Conservation (phyloP, 2,329 filamentous ascomycete species). For the Penicillium frequentans region DNA sequence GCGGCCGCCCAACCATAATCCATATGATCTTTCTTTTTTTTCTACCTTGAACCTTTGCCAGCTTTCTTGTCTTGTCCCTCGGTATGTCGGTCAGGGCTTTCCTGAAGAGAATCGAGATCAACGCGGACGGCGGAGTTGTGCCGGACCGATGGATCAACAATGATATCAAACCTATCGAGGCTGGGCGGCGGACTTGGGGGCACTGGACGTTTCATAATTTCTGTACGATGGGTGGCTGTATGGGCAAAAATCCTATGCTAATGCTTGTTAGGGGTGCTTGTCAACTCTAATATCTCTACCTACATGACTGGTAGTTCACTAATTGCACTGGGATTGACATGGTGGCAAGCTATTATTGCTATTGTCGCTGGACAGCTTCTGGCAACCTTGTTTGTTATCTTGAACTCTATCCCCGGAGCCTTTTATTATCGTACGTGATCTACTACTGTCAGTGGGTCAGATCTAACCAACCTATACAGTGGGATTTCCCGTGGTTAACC, state of each 20-base stretch:
- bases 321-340: constrained; percentile 33
- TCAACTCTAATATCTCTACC: constrained; percentile 43
- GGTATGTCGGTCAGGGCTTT: not conserved
- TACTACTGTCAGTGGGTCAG: not conserved
- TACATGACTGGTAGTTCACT: constrained; percentile 37
- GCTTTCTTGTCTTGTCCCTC: not conserved
- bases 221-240: constrained; percentile 31
- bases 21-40: not conserved
- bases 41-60: not conserved
- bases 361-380: constrained; percentile 37
- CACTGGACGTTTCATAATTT: constrained; percentile 47
- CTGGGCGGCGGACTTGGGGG: constrained; percentile 45
- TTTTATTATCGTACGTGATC: constrained; percentile 37
- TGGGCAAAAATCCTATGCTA: not conserved
- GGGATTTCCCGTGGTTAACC: constrained; percentile 36
- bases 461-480: constrained; percentile 2
- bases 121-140: not conserved
- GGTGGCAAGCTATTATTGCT: constrained; percentile 35
- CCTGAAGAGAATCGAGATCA: not conserved
- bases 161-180: constrained; percentile 52
- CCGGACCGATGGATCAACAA: constrained; percentile 45
- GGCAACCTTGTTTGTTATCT: constrained; percentile 40
- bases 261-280: constrained; percentile 42
- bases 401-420: constrained; percentile 47
- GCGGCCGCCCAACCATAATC: not conserved